Evolutionary conservation across 2,329 filamentous ascomycete species (phyloP), one percentile per base, ranked within the genome.

Genomic region (Penicillium oxalicum): DNA sequence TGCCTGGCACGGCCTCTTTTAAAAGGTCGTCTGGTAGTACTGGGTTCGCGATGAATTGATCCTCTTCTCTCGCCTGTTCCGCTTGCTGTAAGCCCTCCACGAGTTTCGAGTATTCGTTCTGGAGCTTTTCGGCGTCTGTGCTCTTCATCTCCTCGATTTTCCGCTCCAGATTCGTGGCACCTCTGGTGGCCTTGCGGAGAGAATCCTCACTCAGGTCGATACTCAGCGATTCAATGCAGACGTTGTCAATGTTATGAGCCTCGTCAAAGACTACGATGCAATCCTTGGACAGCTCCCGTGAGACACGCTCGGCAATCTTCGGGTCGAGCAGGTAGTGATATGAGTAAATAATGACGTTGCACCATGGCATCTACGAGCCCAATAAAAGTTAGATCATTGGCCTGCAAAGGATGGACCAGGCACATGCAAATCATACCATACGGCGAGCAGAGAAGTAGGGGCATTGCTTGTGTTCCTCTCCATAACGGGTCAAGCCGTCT

Each of bases 261-360:
- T 98, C 93, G 63, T 98, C 93, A 57, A 98, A 98, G 3, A 98
- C 93, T 18, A 98, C 88, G 45, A 98, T 98, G 67, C 91, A 96
- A 68, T 98, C 94, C 61, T 96, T 96, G 0, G 93, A 96, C 9
- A 98, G 81, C 63, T 98, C 93, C 68, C 87, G 90, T 0, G 93
- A 97, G 2, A 97, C 91, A 49, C 91, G 72, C 65, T 98, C 93
- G 9, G 93, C 93, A 61, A 98, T 98, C 68, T 98, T 98, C 2
- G 93, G 93, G 62, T 98, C 94, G 12, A 98, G 81, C 3, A 98
- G 81, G 64, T 98, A 98, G 70, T 98, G 93, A 65, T 98, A 98
- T 0, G 93, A 98, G 73, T 98, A 98, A 58, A 98, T 98, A 63
- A 98, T 96, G 64, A 98, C 90, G 67, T 98, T 97, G 78, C 93